Conservation (phyloP, 352 stramenopile genomes). For the Phytophthora brassicae region DNA sequence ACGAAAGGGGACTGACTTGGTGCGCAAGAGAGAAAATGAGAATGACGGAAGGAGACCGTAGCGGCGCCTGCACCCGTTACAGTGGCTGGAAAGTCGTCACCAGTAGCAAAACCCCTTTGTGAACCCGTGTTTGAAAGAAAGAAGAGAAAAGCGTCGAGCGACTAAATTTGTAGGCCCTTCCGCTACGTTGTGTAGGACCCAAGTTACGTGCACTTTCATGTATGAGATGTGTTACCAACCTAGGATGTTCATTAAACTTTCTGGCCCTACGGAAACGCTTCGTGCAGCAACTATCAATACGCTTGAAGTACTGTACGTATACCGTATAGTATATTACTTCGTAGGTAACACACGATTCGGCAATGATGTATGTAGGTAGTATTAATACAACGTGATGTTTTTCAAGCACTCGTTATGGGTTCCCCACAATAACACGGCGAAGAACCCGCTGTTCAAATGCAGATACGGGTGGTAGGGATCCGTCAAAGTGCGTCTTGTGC, state of each 20-base stretch:
- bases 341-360: no score
- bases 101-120: no score
- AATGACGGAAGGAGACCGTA: conserved; percentile 24
- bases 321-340: no score
- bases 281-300: conserved; percentile 20
- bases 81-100: no score
- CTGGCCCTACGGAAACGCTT: conserved; percentile 8
- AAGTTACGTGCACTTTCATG: neutral
- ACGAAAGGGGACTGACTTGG: conserved; percentile 14
- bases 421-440: no score
- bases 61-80: conserved; percentile 2
- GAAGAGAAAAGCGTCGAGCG: conserved; percentile 8
- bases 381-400: no score
- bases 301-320: no score
- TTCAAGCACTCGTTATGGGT: no score
- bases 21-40: conserved; percentile 21
- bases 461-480: neutral
- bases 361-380: no score
- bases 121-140: conserved; percentile 9
- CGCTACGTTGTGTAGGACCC: conserved; percentile 2
- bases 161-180: conserved; percentile 31
- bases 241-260: neutral
- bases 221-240: conserved; percentile 14
- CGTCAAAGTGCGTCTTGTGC: neutral
- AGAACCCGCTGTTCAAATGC: no score